Conservation (phyloP, 306 rosid species). For the Dalbergia oliveri region DNA sequence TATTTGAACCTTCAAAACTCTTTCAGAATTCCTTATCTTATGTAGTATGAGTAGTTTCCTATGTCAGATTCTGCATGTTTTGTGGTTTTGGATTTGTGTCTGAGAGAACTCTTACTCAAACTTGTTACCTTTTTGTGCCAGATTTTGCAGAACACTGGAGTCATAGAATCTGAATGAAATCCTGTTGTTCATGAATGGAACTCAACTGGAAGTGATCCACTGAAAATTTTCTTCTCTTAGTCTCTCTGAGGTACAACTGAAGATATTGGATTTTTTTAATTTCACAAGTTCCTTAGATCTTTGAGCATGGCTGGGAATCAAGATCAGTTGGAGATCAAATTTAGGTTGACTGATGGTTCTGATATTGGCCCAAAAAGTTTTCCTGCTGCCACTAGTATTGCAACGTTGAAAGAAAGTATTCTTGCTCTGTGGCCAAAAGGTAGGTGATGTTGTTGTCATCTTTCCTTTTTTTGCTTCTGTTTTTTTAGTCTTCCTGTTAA, state of each 20-base stretch:
- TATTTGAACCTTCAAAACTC: neutral
- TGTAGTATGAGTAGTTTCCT: constrained; percentile 25
- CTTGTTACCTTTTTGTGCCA: neutral
- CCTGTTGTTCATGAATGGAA: constrained; percentile 40
- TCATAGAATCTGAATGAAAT: constrained; percentile 41
- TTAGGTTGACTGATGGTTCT: constrained; percentile 89
- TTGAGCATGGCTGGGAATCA: constrained; percentile 80
- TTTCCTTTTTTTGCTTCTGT: neutral
- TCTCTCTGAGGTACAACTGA: constrained; percentile 33
- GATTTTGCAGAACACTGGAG: constrained; percentile 48
- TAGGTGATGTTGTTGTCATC: constrained; percentile 41
- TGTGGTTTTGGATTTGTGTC: constrained; percentile 13
- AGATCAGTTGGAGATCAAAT: constrained; percentile 95
- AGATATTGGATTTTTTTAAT: constrained; percentile 45
- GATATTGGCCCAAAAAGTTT: constrained; percentile 95
- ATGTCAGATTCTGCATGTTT: constrained; percentile 32
- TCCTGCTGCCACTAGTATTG: constrained; percentile 87
- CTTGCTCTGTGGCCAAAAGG: constrained; percentile 99
- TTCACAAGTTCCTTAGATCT: constrained; percentile 40
- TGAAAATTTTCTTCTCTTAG: constrained; percentile 25
- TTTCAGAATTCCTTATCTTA: constrained; percentile 10
- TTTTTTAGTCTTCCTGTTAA: constrained; percentile 2
- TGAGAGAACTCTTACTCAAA: constrained; percentile 30
- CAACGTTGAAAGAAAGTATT: constrained; percentile 85
- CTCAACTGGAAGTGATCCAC: constrained; percentile 50